Base-by-base conservation (phyloP, 2,329 filamentous ascomycete genomes). In the Sporothrix curviconia region DNA sequence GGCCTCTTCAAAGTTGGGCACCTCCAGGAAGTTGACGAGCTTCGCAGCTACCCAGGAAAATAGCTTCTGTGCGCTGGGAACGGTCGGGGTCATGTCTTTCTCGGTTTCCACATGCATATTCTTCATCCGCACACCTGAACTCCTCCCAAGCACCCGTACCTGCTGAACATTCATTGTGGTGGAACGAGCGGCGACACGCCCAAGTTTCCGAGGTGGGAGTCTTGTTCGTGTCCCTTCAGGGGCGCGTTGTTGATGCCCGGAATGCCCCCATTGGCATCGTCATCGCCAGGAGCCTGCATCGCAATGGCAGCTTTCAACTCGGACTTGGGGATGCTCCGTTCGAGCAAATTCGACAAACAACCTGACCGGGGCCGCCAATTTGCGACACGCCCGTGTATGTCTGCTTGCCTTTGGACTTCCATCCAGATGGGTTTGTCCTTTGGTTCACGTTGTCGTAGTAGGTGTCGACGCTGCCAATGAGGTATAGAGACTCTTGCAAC, bases 111-210 rank as follows among this genome's bases (percentile, higher is more conserved):
- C 78, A 66, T 86, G 83, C 37, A 79, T 69, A 37, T 79, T 74
- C 63, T 84, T 81, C 67, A 90, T 78, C 61, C 75, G 77, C 34
- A 68, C 68, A n/a, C 37, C 78, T 74, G 67, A 90, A 87, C 68
- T 90, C 86, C 0, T 71, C 72, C 80, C 84, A 89, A 46, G 67
- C 74, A 9, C 84, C 86, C 1, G 83, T 83, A 8, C 81, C 78
- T 24, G 65, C 65, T 39, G 70, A 71, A 17, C 74, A 70, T 6
- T 69, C 71, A 64, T 86, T 77, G 58, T 73, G 72, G 67, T 90
- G 87, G 42, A 80, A 70, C 66, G 83, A 87, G 44, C 77, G 77
- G 57, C 87, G 78, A 40, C 81, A 81, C 55, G 78, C 79, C 87
- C 87, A 90, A 17, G 75, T 78, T 69, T 87, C 85, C 32, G 61